These are phyloP conservation scores for Daldinia caldariorum DNA, from an alignment of 495 filamentous ascomycete genomes.

Conservation along the genomic window DNA sequence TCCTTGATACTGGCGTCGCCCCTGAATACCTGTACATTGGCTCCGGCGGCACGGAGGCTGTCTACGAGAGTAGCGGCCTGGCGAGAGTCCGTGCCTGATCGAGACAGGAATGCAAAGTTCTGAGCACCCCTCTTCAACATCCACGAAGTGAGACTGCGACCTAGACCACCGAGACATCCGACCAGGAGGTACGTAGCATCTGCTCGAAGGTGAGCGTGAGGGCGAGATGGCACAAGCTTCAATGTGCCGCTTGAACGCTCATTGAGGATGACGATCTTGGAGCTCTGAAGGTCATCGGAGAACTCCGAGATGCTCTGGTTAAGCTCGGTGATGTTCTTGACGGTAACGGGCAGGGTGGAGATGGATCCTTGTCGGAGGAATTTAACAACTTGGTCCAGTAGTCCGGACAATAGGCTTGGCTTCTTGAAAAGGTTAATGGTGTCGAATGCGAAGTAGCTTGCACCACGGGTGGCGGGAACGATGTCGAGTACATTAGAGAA, in stretches of 20 bases:
- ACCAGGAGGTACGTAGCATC: conserved; percentile 61
- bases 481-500: conserved; percentile 28
- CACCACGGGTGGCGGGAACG: conserved; percentile 32
- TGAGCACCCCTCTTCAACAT: conserved; percentile 61
- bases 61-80: conserved; percentile 24
- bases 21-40: conserved; percentile 23
- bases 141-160: conserved; percentile 59
- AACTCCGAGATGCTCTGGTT: conserved; percentile 27
- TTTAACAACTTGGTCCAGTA: neutral
- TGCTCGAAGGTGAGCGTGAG: conserved; percentile 5
- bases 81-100: conserved; percentile 51
- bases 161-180: conserved; percentile 67
- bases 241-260: conserved; percentile 38
- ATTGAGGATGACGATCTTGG: conserved; percentile 15
- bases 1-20: conserved; percentile 32
- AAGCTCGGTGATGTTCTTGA: conserved; percentile 23
- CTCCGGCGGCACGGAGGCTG: conserved; percentile 19
- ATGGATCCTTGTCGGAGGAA: conserved; percentile 4
- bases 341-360: conserved; percentile 1
- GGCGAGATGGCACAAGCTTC: neutral
- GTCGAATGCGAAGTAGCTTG: conserved; percentile 36
- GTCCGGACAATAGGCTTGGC: conserved; percentile 3
- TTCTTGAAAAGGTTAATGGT: conserved; percentile 33
- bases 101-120: conserved; percentile 61
- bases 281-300: conserved; percentile 25